Base-by-base conservation (phyloP, 148 eudicot species). In the Rheum nobile region DNA sequence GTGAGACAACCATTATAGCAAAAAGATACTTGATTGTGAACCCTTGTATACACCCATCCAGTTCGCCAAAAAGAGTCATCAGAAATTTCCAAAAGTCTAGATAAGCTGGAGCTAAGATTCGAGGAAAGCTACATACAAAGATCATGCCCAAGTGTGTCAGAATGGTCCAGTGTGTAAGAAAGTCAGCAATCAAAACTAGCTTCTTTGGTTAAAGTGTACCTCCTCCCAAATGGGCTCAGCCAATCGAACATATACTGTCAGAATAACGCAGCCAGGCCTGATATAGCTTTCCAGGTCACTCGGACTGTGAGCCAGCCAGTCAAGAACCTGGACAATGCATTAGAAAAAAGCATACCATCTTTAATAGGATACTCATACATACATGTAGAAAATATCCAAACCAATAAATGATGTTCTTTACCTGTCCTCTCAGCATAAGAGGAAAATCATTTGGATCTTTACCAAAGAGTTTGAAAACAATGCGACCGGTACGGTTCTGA, bases 371-470 rank as follows among this genome's bases (percentile, higher is more conserved):
- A 44, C 2, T 32, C n/a, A n/a, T n/a, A n/a, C n/a, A 68, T 28
- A 80, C 39, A 19, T 5, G 75, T 67, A 35, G 71, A n/a, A 54
- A 26, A 43, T 68, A 16, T 52, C 32, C 38, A 42, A 44, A 50
- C 12, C 72, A n/a, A 71, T 59, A 12, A 47, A 74, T 19, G 1
- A 17, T 52, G 32, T 1, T 67, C 79, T 75, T 61, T 29, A 89
- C 98, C 98, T 93, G 88, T 78, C 89, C 78, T 63, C 94, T 86
- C 86, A 93, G 75, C 35, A 85, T 75, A 52, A 80, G 86, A 26
- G 98, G 98, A 69, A 93, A 83, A 61, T 90, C 93, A 77, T 91
- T 88, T 22, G 98, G 98, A 85, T 93, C 90, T 82, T 89, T 90
- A 79, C 86, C 98, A 72, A 93, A 90, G 19, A 93, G 83, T 83